These are phyloP conservation scores for Taphrina wiesneri DNA, from an alignment of 1,139 yeast species.

Conservation along the genomic window DNA sequence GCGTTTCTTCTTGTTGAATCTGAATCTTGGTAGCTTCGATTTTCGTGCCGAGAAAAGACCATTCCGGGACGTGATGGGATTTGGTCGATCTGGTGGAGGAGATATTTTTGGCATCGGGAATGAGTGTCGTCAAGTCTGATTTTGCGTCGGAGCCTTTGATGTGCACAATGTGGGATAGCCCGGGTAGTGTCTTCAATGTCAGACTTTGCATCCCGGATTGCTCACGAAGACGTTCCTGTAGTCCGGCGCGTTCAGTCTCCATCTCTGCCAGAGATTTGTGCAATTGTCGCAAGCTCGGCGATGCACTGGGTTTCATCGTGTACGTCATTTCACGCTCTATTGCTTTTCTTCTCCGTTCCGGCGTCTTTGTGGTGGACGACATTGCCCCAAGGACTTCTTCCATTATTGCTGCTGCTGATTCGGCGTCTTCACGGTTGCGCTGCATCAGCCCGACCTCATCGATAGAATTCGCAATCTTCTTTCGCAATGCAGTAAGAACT, in stretches of 20 bases:
- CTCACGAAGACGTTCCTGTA: constrained; percentile 37
- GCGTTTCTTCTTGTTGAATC: constrained; percentile 49
- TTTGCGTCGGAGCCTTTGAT: constrained; percentile 29
- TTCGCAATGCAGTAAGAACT: constrained; percentile 40
- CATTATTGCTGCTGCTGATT: constrained; percentile 38
- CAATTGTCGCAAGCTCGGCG: constrained; percentile 40
- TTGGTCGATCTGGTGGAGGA: constrained; percentile 24
- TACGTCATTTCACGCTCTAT: constrained; percentile 24
- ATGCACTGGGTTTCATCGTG: constrained; percentile 24
- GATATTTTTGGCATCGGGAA: constrained; percentile 18
- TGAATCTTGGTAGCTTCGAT: constrained; percentile 42
- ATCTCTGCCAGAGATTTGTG: constrained; percentile 41
- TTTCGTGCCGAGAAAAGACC: constrained; percentile 44
- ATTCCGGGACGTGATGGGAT: constrained; percentile 39
- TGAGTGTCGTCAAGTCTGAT: background rate
- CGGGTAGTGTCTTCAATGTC: constrained; percentile 30
- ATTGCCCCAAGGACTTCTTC: constrained; percentile 23
- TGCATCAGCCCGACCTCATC: constrained; percentile 43
- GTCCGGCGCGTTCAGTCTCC: constrained; percentile 38
- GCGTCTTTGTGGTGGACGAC: background rate
- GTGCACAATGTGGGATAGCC: constrained; percentile 35
- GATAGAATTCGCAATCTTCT: constrained; percentile 43
- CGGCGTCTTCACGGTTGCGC: constrained; percentile 39
- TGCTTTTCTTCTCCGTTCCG: constrained; percentile 25
- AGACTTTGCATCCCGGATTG: constrained; percentile 24